Evolutionary conservation across 176 grass and related monocot genomes (phyloP), one percentile per base, ranked within the genome.

Genomic region (Neostapfia colusana): DNA sequence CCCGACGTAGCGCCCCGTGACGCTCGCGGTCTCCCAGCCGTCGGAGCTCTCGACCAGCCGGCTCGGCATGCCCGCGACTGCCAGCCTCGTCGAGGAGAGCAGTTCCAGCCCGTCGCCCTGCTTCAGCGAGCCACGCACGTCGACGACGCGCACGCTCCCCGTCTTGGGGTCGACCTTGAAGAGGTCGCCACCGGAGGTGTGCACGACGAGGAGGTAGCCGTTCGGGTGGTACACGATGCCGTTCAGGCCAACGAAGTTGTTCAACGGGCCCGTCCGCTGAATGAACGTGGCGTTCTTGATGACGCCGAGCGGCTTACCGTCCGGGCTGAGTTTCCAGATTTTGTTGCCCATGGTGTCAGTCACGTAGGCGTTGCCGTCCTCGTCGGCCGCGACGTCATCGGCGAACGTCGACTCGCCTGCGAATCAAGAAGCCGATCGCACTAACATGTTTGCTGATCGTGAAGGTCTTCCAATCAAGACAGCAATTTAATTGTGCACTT

Each of bases 151-250:
- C 51, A 94, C 85, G 14, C 45, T 61, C 68, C 69, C 91, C 0
- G 73, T 87, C 59, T 6, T 61, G 0, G 70, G 77, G 61, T 90
- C 56, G 61, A 98, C 63, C 86, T 92, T 98, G 74, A 94, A 98
- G 61, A 94, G 87, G 86, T 87, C 56, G 13, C 95, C 91, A 34
- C 89, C 86, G 0, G 87, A 76, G 46, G 89, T 98, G 87, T 98
- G 95, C 46, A 98, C 74, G 67, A 90, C 89, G 17, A 98, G 85
- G 39, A 98, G 87, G 84, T 92, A 98, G 53, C 91, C 91, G 73
- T 85, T 89, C 13, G 91, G 91, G 56, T 98, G 89, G 85, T 90
- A 75, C 16, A 84, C 74, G 17, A 98, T 94, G 72, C 91, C 95
- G 70, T 98, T 98, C 38, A 94, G 70, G 50, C 85, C 95, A 12